These are phyloP conservation scores for Candida tammaniensis DNA, from an alignment of 805 yeast genomes.

Conservation along the genomic window DNA sequence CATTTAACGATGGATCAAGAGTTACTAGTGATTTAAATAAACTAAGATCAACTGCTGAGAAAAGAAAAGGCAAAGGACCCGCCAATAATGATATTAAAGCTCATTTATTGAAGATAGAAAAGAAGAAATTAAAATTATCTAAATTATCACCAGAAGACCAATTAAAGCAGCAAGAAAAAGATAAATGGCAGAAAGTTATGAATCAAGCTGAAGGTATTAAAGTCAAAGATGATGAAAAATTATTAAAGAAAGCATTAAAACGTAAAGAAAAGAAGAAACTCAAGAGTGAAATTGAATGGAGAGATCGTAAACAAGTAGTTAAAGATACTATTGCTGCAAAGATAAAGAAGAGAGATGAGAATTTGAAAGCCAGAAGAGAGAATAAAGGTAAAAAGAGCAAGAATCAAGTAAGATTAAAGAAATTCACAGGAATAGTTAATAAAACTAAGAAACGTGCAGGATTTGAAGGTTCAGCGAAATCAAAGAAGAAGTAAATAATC, in stretches of 20 bases:
- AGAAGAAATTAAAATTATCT: constrained; percentile 63
- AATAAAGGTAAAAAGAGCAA: constrained; percentile 80
- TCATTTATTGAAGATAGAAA: constrained; percentile 73
- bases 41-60: constrained; percentile 47
- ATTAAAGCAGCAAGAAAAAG: constrained; percentile 61
- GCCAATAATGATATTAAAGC: constrained; percentile 80
- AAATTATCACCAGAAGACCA: constrained; percentile 60
- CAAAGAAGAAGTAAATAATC: constrained; percentile 25
- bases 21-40: constrained; percentile 69
- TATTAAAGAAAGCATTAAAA: constrained; percentile 82
- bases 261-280: constrained; percentile 79
- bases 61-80: constrained; percentile 73
- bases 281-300: constrained; percentile 90
- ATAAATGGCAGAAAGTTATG: constrained; percentile 81
- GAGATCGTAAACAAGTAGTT: constrained; percentile 79
- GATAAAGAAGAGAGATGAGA: constrained; percentile 87
- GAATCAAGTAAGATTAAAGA: constrained; percentile 66
- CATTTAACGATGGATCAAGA: constrained; percentile 77
- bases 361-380: constrained; percentile 78
- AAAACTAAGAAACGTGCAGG: constrained; percentile 72
- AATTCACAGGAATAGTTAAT: constrained; percentile 55
- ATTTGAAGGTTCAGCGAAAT: constrained; percentile 71
- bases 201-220: constrained; percentile 86
- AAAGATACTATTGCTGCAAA: constrained; percentile 70
- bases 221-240: constrained; percentile 83